Percentiles rank a stretch among this genome's conserved stretches.
phyloP scores from a whole-genome alignment of 2,329 filamentous ascomycete genomes.

The Madurella mycetomatis region DNA sequence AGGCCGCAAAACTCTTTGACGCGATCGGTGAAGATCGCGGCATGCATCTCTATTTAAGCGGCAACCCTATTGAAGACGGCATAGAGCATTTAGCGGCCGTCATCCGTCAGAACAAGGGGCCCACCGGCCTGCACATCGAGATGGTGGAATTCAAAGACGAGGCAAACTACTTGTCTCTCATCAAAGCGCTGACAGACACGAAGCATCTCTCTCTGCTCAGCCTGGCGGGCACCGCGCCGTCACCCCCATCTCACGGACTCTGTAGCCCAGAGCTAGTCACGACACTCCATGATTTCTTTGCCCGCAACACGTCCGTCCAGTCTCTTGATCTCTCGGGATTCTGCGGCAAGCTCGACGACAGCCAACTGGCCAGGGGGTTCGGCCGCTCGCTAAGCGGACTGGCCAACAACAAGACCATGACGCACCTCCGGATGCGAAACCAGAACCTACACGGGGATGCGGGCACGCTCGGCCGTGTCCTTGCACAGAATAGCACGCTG shows the following conservation, averaged over 20 bases:
- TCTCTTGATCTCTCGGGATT: slow-evolving; percentile 55
- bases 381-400: slow-evolving; percentile 42
- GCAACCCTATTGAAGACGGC: slow-evolving; percentile 50
- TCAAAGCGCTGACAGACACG: slow-evolving; percentile 48
- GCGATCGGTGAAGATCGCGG: slow-evolving; percentile 45
- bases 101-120: slow-evolving; percentile 44
- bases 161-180: slow-evolving; percentile 46
- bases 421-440: slow-evolving; percentile 51
- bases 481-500: slow-evolving; percentile 46
- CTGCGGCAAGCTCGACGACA: slow-evolving; percentile 54
- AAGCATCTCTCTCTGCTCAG: slow-evolving; percentile 49
- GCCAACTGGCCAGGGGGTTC: slow-evolving; percentile 51
- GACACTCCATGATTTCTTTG: slow-evolving; percentile 47
- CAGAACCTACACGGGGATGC: slow-evolving; percentile 53
- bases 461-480: slow-evolving; percentile 45
- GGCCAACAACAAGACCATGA: slow-evolving; percentile 30
- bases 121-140: slow-evolving; percentile 48
- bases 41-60: slow-evolving; percentile 46
- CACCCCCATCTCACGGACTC: slow-evolving; percentile 30
- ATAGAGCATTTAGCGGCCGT: slow-evolving; percentile 48
- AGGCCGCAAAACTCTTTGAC: slow-evolving; percentile 47
- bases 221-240: slow-evolving; percentile 50
- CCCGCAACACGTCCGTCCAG: slow-evolving; percentile 47
- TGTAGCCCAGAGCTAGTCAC: slow-evolving; percentile 44
- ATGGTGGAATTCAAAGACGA: slow-evolving; percentile 56